phyloP scores from a whole-genome alignment of 345 rosid species.

The Eucalyptus rudis region DNA sequence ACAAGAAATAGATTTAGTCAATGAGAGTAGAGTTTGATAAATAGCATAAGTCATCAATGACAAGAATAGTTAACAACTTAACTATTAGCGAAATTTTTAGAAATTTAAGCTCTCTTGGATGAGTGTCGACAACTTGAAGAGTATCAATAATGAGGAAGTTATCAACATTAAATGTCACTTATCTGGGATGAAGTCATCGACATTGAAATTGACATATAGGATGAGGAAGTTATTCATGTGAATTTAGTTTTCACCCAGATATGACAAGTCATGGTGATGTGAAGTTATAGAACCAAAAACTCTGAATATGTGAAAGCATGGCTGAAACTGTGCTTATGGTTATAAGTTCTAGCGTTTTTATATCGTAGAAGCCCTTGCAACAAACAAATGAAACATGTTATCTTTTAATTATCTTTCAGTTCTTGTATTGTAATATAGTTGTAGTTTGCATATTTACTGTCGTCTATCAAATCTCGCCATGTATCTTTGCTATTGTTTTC shows the following conservation, averaged over 20 bases:
- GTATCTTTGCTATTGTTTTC: background rate
- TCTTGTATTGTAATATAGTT: background rate
- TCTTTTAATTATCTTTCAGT: background rate
- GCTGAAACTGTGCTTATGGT: background rate
- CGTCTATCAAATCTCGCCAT: accelerated
- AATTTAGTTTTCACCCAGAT: background rate
- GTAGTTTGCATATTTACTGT: background rate
- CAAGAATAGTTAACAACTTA: background rate
- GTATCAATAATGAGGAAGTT: background rate
- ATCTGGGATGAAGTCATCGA: background rate
- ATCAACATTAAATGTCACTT: background rate
- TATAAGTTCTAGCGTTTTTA: background rate
- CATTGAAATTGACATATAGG: background rate
- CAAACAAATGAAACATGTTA: background rate
- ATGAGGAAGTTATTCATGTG: background rate
- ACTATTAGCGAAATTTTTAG: background rate
- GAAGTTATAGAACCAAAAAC: background rate
- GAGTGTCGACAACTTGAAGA: background rate
- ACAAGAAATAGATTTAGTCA: background rate
- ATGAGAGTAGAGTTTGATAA: background rate
- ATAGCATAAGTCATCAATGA: background rate
- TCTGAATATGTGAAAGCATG: background rate
- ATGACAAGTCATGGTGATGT: background rate
- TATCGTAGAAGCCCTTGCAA: background rate
- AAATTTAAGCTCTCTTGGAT: background rate